A percentile compares a stretch with the other conserved stretches of the same genome.
phyloP scores from a whole-genome alignment of 768 basidiomycete genomes.

The Lactarius akahatsu region DNA sequence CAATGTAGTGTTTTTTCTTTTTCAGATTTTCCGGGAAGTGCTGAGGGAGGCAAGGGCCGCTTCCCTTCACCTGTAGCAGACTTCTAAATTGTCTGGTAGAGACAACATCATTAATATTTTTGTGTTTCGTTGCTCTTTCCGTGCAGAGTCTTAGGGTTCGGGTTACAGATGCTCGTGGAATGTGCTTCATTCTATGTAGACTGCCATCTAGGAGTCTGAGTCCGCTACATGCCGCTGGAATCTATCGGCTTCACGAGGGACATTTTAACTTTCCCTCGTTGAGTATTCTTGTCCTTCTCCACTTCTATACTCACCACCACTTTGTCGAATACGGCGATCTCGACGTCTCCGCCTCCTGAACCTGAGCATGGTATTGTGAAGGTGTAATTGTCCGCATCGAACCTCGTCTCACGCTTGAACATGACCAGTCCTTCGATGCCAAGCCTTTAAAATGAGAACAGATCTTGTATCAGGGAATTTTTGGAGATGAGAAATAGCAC shows the following conservation, averaged over 20 bases:
- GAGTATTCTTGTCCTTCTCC: slow-evolving; percentile 93
- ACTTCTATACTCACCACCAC: slow-evolving; percentile 88
- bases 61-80: too few relatives aligned
- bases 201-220: background rate
- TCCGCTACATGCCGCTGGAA: slow-evolving; percentile 42
- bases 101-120: too few relatives aligned
- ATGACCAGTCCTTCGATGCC: slow-evolving; percentile 93
- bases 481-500: slow-evolving; percentile 35
- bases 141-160: too few relatives aligned
- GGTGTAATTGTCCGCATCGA: slow-evolving; percentile 89
- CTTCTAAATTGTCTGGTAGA: too few relatives aligned
- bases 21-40: too few relatives aligned
- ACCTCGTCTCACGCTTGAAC: slow-evolving; percentile 87
- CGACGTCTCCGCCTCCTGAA: slow-evolving; percentile 42
- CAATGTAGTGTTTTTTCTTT: too few relatives aligned
- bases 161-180: background rate
- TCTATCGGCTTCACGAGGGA: slow-evolving; percentile 66
- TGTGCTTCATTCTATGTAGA: background rate
- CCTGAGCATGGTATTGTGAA: slow-evolving; percentile 60
- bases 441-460: slow-evolving; percentile 49
- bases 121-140: too few relatives aligned
- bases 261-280: slow-evolving; percentile 88
- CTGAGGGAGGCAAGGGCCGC: too few relatives aligned
- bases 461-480: background rate
- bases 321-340: slow-evolving; percentile 90